phyloP scores from a whole-genome alignment of 495 filamentous ascomycete genomes.

The Daldinia decipiens region DNA sequence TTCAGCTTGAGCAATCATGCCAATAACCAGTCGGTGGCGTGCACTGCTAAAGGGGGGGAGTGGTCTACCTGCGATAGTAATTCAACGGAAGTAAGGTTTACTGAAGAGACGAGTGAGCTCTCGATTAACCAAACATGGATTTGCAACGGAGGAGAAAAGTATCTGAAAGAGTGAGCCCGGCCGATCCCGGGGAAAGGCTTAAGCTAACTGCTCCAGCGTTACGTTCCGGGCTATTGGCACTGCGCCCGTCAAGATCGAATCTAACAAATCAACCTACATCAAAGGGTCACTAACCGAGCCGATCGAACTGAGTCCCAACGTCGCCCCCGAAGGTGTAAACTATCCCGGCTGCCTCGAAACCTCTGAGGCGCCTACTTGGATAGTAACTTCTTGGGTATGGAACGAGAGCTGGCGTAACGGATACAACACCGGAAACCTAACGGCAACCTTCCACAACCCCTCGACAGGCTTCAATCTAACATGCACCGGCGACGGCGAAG shows the following conservation, averaged over 20 bases:
- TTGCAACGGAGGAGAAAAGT: constrained; percentile 29
- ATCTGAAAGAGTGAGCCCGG: constrained; percentile 19
- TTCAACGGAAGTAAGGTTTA: constrained; percentile 27
- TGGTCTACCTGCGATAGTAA: constrained; percentile 26
- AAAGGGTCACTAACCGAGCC: constrained; percentile 36
- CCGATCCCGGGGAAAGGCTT: not conserved
- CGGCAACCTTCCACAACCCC: constrained; percentile 27
- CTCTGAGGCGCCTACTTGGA: constrained; percentile 33
- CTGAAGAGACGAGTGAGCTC: constrained; percentile 9
- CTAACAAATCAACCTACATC: constrained; percentile 17
- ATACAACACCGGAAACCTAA: constrained; percentile 30
- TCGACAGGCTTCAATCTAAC: constrained; percentile 29
- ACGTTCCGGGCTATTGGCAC: constrained; percentile 33
- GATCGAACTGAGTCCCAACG: constrained; percentile 38
- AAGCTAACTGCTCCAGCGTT: constrained; percentile 25
- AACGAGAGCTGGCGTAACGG: constrained; percentile 31
- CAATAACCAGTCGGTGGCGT: constrained; percentile 22
- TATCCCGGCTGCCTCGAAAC: constrained; percentile 33
- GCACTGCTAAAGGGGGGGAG: constrained; percentile 13
- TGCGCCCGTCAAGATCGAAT: constrained; percentile 7
- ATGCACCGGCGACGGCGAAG: constrained; percentile 36
- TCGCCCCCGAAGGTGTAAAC: constrained; percentile 40
- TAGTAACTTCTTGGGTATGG: constrained; percentile 35
- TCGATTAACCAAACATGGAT: constrained; percentile 37
- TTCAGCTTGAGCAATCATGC: constrained; percentile 37